phyloP scores from a whole-genome alignment of 2,329 filamentous ascomycete genomes.

The Claviceps sp. region DNA sequence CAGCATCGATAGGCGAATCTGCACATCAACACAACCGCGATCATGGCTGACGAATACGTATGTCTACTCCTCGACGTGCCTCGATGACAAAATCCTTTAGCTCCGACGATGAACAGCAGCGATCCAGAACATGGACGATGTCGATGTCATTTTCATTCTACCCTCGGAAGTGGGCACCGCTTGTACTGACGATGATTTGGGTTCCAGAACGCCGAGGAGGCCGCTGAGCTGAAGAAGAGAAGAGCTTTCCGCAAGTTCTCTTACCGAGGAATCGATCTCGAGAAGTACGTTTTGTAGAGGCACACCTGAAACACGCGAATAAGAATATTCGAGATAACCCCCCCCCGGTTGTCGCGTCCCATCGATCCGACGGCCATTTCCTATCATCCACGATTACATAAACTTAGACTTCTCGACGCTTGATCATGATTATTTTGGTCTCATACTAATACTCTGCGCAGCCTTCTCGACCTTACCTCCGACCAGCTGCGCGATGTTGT shows the following conservation, averaged over 20 bases:
- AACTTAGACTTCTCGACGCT: background rate
- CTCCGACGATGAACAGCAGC: conserved; percentile 9
- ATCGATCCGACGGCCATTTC: background rate
- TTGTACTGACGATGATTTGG: conserved; percentile 15
- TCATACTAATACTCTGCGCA: conserved; percentile 27
- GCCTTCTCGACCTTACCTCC: conserved; percentile 95
- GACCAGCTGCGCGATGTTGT: conserved; percentile 99
- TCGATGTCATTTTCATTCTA: background rate
- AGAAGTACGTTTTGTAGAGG: conserved; percentile 60
- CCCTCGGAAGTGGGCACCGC: background rate
- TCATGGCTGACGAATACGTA: conserved; percentile 90
- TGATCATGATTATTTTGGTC: no score
- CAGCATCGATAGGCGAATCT: conserved; percentile 31
- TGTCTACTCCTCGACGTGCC: conserved; percentile 29
- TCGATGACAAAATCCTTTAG: conserved; percentile 14
- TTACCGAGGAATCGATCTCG: conserved; percentile 98
- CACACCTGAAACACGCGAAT: conserved; percentile 4
- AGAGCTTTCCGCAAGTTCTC: conserved; percentile 99
- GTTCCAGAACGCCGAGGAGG: conserved; percentile 83
- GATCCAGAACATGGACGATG: background rate
- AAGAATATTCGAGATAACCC: background rate
- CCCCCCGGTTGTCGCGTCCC: background rate
- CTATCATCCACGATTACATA: background rate
- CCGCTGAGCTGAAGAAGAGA: conserved; percentile 98
- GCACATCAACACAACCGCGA: conserved; percentile 32